A percentile compares a stretch with the other conserved stretches of the same genome.
phyloP scores from a whole-genome alignment of 495 filamentous ascomycete species.

The Neurospora discreta region DNA sequence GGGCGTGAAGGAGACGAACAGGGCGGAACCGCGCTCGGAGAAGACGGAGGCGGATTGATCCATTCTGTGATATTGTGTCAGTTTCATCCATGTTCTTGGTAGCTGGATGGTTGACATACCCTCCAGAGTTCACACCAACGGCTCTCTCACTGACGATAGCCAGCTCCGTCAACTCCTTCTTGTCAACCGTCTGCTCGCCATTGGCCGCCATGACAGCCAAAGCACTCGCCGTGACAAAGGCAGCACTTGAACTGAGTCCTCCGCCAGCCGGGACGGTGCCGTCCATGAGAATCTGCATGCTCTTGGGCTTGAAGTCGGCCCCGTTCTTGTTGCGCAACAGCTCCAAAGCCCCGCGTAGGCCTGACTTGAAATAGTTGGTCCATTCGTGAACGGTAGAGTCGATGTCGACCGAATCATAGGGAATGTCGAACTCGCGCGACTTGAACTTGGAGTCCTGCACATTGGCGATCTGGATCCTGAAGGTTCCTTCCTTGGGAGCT shows the following conservation, averaged over 20 bases:
- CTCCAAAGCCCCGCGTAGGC: constrained; percentile 69
- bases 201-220: constrained; percentile 83
- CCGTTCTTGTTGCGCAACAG: constrained; percentile 60
- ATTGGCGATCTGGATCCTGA: constrained; percentile 56
- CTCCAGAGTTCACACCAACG: constrained; percentile 93
- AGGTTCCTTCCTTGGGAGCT: constrained; percentile 21
- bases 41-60: constrained; percentile 98
- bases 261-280: constrained; percentile 86
- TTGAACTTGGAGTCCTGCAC: constrained; percentile 68
- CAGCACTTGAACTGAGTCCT: constrained; percentile 86
- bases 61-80: constrained; percentile 48
- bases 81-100: background rate
- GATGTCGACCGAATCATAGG: constrained; percentile 59
- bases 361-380: constrained; percentile 97
- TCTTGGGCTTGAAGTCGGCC: constrained; percentile 49
- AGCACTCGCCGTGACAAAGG: constrained; percentile 84
- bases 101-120: constrained; percentile 38
- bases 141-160: constrained; percentile 89
- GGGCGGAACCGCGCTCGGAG: constrained; percentile 68
- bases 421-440: constrained; percentile 61
- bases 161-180: constrained; percentile 78
- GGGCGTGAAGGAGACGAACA: constrained; percentile 85
- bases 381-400: constrained; percentile 80
- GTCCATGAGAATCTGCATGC: constrained; percentile 83
- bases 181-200: constrained; percentile 66